Evolutionary conservation across 768 basidiomycete genomes (phyloP), one percentile per base, ranked within the genome.

Genomic region (Lyophyllum decastes): DNA sequence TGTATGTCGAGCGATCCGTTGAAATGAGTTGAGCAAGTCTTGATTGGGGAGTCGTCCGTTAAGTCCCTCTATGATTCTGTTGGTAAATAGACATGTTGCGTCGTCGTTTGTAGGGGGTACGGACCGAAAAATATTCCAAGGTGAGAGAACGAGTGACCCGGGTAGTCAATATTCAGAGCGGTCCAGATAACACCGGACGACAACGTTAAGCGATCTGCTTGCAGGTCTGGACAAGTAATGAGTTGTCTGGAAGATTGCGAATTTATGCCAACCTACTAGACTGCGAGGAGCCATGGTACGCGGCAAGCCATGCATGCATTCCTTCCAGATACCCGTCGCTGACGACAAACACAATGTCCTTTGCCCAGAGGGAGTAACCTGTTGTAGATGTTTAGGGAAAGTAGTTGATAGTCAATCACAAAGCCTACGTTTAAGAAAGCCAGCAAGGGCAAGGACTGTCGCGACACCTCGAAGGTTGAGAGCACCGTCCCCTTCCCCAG

Each of bases 11-110:
- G 93, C 81, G 48, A 97, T 89, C 35, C 84, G 69, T 21, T 83
- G 77, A 47, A 93, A 81, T 0, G 93, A 89, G 69, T 97, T 98
- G 56, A 97, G 73, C 2, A 97, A 78, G 71, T 99, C 97, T 73
- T 98, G 95, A 67, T 99, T 99, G 4, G 97, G 95, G 44, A 98
- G 78, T 21, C 94, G 88, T 21, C 95, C 97, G 68, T 98, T 98
- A 2, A 94, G 78, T 12, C 96, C 97, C 80, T 98, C 96, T 98
- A 70, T 55, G 35, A 49, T n/a, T 27, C 26, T 34, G 10, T 16
- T 51, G 22, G 5, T 45, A 24, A 27, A 25, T 50, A 22, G 17
- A 2, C 34, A 24, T 27, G 41, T 35, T 8, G 41, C 34, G 16
- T 21, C 34, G 19, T 54, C 12, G 25, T 21, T 34, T 45, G 47